Percentiles rank a stretch among this genome's conserved stretches.
These are phyloP conservation scores for Annulohypoxylon nitens DNA, from an alignment of 495 filamentous ascomycete species.

Conservation along the genomic window DNA sequence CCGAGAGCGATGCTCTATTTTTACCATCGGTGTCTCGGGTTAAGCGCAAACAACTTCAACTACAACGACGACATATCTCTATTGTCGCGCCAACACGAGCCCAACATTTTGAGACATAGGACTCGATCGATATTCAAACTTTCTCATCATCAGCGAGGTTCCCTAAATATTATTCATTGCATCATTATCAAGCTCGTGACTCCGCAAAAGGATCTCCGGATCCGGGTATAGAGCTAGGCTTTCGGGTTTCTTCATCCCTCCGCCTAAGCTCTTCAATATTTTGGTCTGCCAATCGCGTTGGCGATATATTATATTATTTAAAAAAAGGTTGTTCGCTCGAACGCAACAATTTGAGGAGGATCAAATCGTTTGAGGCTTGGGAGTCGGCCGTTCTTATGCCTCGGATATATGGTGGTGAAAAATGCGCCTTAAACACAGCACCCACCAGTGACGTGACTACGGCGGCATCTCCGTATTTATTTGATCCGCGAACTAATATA, in stretches of 20 bases:
- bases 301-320: neutral
- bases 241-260: conserved; percentile 25
- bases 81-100: neutral
- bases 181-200: neutral
- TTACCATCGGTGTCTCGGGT: neutral
- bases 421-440: conserved; percentile 10
- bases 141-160: neutral
- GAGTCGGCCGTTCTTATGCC: neutral
- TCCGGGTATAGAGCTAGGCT: neutral
- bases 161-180: neutral
- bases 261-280: conserved; percentile 17
- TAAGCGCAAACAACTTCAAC: neutral
- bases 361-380: conserved; percentile 6
- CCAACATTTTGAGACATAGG: neutral
- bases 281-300: conserved; percentile 27
- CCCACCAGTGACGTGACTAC: conserved; percentile 17
- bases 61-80: conserved; percentile 11
- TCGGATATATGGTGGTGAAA: conserved; percentile 3
- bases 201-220: conserved; percentile 13
- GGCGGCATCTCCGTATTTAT: conserved; percentile 3
- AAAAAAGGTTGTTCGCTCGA: neutral
- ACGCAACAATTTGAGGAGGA: neutral
- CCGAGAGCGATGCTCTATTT: conserved; percentile 13
- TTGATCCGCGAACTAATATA: conserved; percentile 8
- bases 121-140: neutral